A percentile compares a stretch with the other conserved stretches of the same genome.
These are phyloP conservation scores for Ganoderma multipileum DNA, from an alignment of 1,284 basidiomycete species.

Conservation along the genomic window DNA sequence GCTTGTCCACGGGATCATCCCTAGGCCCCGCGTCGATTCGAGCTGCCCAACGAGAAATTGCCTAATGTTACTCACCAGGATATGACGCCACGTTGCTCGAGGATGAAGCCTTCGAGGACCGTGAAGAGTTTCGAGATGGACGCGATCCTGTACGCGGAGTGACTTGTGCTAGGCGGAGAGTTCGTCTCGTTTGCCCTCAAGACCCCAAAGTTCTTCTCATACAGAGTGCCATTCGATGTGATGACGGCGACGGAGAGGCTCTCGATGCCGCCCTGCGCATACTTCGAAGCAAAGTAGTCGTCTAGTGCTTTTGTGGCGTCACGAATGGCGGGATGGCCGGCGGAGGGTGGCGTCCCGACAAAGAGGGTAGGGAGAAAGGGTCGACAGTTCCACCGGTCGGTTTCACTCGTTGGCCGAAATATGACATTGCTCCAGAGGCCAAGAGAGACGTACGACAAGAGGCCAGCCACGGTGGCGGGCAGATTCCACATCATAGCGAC, in stretches of 20 bases:
- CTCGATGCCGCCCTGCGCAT: conserved; percentile 25
- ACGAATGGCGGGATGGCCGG: conserved; percentile 10
- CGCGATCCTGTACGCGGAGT: conserved; percentile 40
- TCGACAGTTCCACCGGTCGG: conserved; percentile 21
- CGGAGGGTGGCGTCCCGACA: conserved; percentile 12
- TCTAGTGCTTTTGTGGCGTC: conserved; percentile 8
- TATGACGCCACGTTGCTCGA: conserved; percentile 50
- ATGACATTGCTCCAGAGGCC: neutral
- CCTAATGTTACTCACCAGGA: conserved; percentile 43
- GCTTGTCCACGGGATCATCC: conserved; percentile 52
- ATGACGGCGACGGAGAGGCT: conserved; percentile 28
- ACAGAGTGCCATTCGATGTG: conserved; percentile 19
- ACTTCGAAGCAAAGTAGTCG: conserved; percentile 14
- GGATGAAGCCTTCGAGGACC: conserved; percentile 51
- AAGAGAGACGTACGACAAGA: neutral
- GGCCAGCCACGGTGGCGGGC: no score
- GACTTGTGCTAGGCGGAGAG: conserved; percentile 22
- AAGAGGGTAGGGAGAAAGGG: conserved; percentile 27
- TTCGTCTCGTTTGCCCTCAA: conserved; percentile 26
- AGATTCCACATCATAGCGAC: neutral
- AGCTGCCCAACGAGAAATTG: neutral
- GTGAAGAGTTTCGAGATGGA: conserved; percentile 57
- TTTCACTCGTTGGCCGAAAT: neutral
- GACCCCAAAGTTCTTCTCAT: conserved; percentile 26
- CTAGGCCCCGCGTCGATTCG: conserved; percentile 30